Conservation (phyloP, 331 rosid species). For the Telfairia occidentalis region DNA sequence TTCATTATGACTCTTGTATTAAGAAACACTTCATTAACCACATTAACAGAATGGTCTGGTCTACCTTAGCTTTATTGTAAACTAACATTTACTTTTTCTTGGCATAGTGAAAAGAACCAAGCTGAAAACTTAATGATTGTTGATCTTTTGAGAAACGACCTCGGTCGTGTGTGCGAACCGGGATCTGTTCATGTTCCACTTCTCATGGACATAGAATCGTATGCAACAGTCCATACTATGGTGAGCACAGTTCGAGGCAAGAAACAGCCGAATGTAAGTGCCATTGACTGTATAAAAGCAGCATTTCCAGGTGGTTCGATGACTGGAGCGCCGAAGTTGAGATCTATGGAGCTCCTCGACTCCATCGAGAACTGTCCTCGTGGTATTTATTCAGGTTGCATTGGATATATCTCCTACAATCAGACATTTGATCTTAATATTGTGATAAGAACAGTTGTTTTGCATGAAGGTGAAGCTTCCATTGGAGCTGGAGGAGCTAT, state of each 20-base stretch:
- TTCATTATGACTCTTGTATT: not conserved
- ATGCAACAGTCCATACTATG: constrained; percentile 95
- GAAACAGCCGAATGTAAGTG: constrained; percentile 43
- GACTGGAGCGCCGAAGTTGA: constrained; percentile 97
- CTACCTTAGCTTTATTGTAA: not conserved
- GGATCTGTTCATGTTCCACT: constrained; percentile 89
- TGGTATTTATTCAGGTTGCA: constrained; percentile 88
- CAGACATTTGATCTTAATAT: constrained; percentile 91
- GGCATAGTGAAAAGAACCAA: constrained; percentile 80
- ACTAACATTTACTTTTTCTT: constrained; percentile 13
- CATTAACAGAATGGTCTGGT: not conserved
- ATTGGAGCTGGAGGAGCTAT: constrained; percentile 99
- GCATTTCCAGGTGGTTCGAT: constrained; percentile 98
- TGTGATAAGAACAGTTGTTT: constrained; percentile 77
- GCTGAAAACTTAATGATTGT: constrained; percentile 97
- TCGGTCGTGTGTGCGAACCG: constrained; percentile 90
- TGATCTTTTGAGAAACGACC: constrained; percentile 96
- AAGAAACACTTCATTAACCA: not conserved
- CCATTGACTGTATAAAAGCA: constrained; percentile 72
- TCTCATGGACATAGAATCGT: constrained; percentile 90
- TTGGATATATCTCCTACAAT: constrained; percentile 80
- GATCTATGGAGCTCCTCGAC: constrained; percentile 94
- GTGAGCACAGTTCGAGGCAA: constrained; percentile 87
- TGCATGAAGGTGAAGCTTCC: constrained; percentile 80
- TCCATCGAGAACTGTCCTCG: constrained; percentile 66